Evolutionary conservation across 2,329 filamentous ascomycete genomes (phyloP).

Genomic region (Calonectria leucothoes): DNA sequence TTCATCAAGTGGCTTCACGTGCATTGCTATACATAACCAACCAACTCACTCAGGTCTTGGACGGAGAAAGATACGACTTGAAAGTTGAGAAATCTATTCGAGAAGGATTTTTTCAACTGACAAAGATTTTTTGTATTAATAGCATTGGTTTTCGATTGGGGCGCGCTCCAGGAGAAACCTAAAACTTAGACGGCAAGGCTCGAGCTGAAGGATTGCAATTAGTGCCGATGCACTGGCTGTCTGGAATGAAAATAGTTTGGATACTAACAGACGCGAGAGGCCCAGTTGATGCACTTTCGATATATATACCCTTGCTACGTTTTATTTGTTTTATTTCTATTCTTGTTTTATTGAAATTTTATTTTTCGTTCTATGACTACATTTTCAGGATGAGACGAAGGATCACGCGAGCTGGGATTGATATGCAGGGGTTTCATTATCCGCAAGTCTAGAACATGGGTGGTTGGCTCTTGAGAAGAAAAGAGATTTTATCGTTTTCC

Average conservation of each 20-base stretch:
- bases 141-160: not conserved
- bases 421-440: not conserved
- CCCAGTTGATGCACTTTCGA: not conserved
- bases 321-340: not conserved
- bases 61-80: not conserved
- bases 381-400: not conserved
- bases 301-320: not conserved
- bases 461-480: not conserved
- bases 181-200: not conserved
- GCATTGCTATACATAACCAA: not conserved
- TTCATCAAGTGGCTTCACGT: not conserved
- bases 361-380: not conserved
- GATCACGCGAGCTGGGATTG: slow-evolving; percentile 1
- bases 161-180: not conserved
- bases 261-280: not conserved
- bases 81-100: not conserved
- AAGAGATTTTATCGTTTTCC: not conserved
- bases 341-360: not conserved
- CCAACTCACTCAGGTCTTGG: not conserved
- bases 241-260: not conserved
- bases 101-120: not conserved
- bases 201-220: not conserved
- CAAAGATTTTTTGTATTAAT: not conserved
- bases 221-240: not conserved
- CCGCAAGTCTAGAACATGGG: not conserved